Percentiles rank a stretch among this genome's conserved stretches.
These are phyloP conservation scores for Entelexis paramagnoliae DNA, from an alignment of 1,139 yeast species.

Conservation along the genomic window DNA sequence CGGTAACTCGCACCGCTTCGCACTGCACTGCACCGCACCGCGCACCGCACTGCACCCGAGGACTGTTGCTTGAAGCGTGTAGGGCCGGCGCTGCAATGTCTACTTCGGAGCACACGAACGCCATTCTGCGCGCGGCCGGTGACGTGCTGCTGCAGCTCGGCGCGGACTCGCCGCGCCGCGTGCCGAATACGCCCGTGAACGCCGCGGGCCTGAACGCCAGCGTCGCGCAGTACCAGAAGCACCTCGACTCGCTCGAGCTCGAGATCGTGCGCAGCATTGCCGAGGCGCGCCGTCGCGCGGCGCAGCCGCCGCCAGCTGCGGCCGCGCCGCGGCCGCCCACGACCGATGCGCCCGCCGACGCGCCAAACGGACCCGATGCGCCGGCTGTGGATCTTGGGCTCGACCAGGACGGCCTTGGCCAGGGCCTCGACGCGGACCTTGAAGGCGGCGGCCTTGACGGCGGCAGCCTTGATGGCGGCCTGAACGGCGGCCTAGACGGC, in stretches of 20 bases:
- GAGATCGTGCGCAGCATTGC: slow-evolving; percentile 14
- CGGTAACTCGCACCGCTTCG: neutral
- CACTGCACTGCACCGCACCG: neutral
- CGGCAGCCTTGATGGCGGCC: neutral
- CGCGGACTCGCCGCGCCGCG: slow-evolving; percentile 22
- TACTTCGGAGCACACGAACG: slow-evolving; percentile 15
- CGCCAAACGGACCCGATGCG: too few relatives aligned
- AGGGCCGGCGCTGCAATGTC: slow-evolving; percentile 4
- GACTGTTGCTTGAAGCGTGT: too few relatives aligned
- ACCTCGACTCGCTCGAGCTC: slow-evolving; percentile 24
- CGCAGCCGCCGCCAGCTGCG: neutral
- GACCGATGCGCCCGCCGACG: neutral
- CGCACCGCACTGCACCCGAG: neutral
- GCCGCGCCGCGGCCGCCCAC: neutral
- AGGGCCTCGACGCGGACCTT: neutral
- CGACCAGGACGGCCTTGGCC: too few relatives aligned
- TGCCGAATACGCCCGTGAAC: slow-evolving; percentile 24
- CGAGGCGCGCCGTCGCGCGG: neutral
- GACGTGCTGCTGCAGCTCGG: slow-evolving; percentile 24
- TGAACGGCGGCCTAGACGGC: neutral
- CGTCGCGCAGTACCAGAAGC: slow-evolving; percentile 22
- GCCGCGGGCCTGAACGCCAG: slow-evolving; percentile 18
- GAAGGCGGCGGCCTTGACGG: neutral
- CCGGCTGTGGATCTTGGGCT: too few relatives aligned
- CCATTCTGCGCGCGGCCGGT: slow-evolving; percentile 23